phyloP scores from a whole-genome alignment of 192 early-diverging fungal genomes.

The Chytriomyces hyalinus region DNA sequence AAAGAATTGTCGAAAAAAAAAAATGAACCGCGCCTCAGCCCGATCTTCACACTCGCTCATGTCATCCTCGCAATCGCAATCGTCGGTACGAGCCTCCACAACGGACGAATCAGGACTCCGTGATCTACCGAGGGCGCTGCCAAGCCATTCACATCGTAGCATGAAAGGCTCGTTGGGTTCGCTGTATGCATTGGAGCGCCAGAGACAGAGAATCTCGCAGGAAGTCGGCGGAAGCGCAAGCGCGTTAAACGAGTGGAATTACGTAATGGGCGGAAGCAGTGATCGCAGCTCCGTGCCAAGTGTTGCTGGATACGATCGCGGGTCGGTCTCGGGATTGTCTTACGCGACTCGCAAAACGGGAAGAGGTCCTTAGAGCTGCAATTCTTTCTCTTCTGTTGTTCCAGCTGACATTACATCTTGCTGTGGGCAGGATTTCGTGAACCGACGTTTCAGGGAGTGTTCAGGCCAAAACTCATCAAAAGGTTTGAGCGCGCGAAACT shows the following conservation, averaged over 20 bases:
- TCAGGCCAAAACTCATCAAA: conserved; percentile 35
- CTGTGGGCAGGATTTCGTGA: conserved; percentile 13
- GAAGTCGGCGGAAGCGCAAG: background rate
- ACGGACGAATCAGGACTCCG: conserved; percentile 12
- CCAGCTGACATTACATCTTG: background rate
- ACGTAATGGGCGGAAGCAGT: conserved; percentile 3
- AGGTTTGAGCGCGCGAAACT: conserved; percentile 13
- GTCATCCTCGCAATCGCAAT: background rate
- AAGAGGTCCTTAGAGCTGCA: background rate
- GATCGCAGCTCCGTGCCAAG: conserved; percentile 4
- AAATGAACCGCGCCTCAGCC: background rate
- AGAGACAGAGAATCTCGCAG: background rate
- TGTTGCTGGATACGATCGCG: conserved; percentile 15
- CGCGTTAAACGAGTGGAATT: conserved; percentile 20
- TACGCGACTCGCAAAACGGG: conserved; percentile 24
- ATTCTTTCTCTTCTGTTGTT: background rate
- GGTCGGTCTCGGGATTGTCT: conserved; percentile 22
- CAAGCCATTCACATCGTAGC: background rate
- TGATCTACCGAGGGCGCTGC: background rate
- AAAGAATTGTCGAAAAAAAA: conserved; percentile 24
- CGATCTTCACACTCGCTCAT: conserved; percentile 3
- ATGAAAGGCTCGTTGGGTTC: conserved; percentile 27
- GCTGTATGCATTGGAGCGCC: conserved; percentile 1
- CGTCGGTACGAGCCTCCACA: background rate
- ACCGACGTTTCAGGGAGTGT: conserved; percentile 36